A percentile compares a stretch with the other conserved stretches of the same genome.
Evolutionary conservation across 2,329 filamentous ascomycete genomes (phyloP).

Genomic region (Alternaria longipes): DNA sequence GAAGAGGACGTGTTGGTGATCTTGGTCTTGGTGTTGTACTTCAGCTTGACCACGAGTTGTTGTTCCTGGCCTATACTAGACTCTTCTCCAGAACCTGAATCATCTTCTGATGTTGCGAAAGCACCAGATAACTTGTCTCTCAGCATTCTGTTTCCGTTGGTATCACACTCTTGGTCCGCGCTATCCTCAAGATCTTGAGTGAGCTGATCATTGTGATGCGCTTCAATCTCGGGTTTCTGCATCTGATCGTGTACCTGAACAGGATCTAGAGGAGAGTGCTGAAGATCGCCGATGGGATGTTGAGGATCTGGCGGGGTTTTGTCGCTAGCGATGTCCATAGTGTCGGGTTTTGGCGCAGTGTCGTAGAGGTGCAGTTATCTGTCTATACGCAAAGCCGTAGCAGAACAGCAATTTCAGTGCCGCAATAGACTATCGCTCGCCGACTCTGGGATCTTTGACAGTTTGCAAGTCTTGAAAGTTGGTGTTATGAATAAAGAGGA

Average conservation of each 20-base stretch:
- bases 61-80: not conserved
- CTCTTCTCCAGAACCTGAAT: not conserved
- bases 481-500: not conserved
- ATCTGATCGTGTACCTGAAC: not conserved
- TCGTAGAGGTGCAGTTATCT: not conserved
- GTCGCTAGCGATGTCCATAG: not conserved
- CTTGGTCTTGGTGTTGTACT: not conserved
- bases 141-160: not conserved
- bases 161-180: not conserved
- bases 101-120: not conserved
- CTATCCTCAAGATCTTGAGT: not conserved
- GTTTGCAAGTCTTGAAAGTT: not conserved
- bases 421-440: not conserved
- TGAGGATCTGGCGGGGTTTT: not conserved
- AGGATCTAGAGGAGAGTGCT: not conserved
- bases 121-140: not conserved
- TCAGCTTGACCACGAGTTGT: conserved; percentile 6
- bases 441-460: not conserved
- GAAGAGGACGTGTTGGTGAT: not conserved
- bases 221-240: not conserved
- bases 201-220: not conserved
- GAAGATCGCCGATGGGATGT: not conserved
- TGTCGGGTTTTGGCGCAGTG: not conserved
- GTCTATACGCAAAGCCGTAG: not conserved
- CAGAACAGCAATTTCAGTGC: not conserved